These are phyloP conservation scores for Taiwanofungus camphoratus DNA, from an alignment of 1,284 basidiomycete species.

Conservation along the genomic window DNA sequence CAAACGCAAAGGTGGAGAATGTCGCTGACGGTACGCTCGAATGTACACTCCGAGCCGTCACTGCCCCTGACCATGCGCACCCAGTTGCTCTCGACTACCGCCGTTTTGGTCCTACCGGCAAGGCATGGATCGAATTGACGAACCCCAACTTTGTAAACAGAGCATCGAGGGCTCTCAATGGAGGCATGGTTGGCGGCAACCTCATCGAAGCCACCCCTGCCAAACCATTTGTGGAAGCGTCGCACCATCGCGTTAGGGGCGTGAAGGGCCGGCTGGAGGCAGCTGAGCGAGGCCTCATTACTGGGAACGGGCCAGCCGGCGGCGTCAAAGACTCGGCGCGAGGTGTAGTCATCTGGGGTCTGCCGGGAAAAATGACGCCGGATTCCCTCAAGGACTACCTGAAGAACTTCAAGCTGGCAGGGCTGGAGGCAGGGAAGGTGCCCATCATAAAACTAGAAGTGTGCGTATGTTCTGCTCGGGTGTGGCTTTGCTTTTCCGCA, in stretches of 20 bases:
- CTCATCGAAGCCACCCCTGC: constrained; percentile 24
- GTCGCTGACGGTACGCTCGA: constrained; percentile 45
- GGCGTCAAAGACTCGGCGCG: constrained; percentile 41
- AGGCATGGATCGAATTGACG: constrained; percentile 48
- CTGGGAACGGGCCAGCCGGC: constrained; percentile 49
- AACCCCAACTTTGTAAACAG: constrained; percentile 37
- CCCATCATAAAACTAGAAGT: constrained; percentile 43
- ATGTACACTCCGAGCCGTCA: constrained; percentile 1
- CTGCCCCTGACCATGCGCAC: neutral
- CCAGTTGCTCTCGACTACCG: constrained; percentile 58
- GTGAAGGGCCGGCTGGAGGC: constrained; percentile 36
- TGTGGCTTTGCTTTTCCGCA: too few relatives aligned
- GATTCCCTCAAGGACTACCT: constrained; percentile 37
- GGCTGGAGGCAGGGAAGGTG: constrained; percentile 28
- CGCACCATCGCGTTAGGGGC: constrained; percentile 33
- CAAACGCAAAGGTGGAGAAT: constrained; percentile 42
- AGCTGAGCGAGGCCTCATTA: constrained; percentile 33
- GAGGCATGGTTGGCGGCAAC: constrained; percentile 39
- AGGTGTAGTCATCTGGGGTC: constrained; percentile 54
- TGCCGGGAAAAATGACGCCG: constrained; percentile 42
- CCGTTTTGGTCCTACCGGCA: constrained; percentile 51
- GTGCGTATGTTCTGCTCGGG: too few relatives aligned
- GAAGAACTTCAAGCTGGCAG: constrained; percentile 38
- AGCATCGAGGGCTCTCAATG: constrained; percentile 38
- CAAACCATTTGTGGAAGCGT: constrained; percentile 3